Base-by-base conservation (phyloP, 768 basidiomycete species). In the Tephrocybe sp. region DNA sequence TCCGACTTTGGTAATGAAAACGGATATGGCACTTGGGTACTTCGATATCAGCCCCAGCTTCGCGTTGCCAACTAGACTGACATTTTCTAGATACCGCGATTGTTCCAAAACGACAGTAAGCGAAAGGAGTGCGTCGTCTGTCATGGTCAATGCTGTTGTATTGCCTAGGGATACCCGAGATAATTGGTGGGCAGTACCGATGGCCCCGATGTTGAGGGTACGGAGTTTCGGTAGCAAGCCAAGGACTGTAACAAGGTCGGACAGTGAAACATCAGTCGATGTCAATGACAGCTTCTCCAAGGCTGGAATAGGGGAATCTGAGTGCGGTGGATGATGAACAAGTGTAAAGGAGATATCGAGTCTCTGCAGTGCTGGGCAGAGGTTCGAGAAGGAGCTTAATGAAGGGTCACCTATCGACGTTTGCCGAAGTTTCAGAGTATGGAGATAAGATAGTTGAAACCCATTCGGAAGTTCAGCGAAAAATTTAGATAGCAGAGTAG, bases 261-360 rank as follows among this genome's bases (percentile, higher is more conserved):
- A 38, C 20, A 67, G 63, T 0, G 74, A 63, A 2, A 80, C 65
- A 3, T 60, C 61, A 0, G 82, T 84, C 4, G 84, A 84, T 1
- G 82, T 84, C 20, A 88, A 63, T 2, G 77, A 78, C n/a, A 89
- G 66, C 58, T 89, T 89, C 56, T 83, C 77, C 23, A 88, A 64
- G 4, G 59, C 39, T 0, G 63, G 62, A 19, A 54, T 40, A 5
- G 11, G 49, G 7, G 48, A 20, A 30, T 43, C 43, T 13, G 49
- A 44, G 2, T 51, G 30, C 3, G 60, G 51, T n/a, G 68, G 69
- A 38, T 73, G 77, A 39, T 68, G 77, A 30, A 84, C 60, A 32
- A 58, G 55, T 10, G 85, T 89, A 65, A 85, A 89, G 5, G 87
- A 87, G 13, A 84, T 56, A 54, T 89, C 87, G 12, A 89, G 67